Evolutionary conservation across 352 stramenopile genomes (phyloP).

Genomic region (Phytophthora fragariaefolia): DNA sequence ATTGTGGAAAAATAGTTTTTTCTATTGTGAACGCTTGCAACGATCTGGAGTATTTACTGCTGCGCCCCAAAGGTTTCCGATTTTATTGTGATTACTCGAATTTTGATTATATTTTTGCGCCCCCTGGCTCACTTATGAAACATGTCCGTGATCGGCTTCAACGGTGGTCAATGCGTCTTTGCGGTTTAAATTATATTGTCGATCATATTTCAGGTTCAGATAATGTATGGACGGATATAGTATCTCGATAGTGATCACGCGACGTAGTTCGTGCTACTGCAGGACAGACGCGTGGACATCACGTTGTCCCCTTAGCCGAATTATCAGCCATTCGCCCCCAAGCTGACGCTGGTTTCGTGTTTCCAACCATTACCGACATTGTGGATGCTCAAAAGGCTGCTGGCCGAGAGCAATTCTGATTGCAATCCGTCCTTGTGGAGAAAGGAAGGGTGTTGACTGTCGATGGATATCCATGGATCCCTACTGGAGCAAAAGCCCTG

Average conservation of each 20-base stretch:
- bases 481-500: conserved; percentile 5
- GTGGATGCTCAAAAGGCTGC: neutral
- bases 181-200: conserved; percentile 19
- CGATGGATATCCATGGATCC: conserved; percentile 4
- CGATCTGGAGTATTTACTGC: neutral
- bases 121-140: neutral
- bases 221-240: conserved; percentile 14
- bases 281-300: conserved; percentile 5
- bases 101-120: conserved; percentile 2
- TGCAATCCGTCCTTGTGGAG: conserved; percentile 8
- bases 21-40: neutral
- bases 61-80: neutral
- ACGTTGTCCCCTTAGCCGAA: neutral
- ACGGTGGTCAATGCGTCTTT: conserved; percentile 21
- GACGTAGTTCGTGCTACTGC: neutral
- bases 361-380: conserved; percentile 5
- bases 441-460: neutral
- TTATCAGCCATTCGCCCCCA: neutral
- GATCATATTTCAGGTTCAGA: conserved; percentile 17
- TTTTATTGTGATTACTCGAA: conserved; percentile 7
- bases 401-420: neutral
- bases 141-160: conserved; percentile 10
- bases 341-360: neutral
- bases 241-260: conserved; percentile 4
- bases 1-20: neutral